Percentiles rank a stretch among this genome's conserved stretches.
Evolutionary conservation across 495 filamentous ascomycete genomes (phyloP).

Genomic region (Platismatia glauca): DNA sequence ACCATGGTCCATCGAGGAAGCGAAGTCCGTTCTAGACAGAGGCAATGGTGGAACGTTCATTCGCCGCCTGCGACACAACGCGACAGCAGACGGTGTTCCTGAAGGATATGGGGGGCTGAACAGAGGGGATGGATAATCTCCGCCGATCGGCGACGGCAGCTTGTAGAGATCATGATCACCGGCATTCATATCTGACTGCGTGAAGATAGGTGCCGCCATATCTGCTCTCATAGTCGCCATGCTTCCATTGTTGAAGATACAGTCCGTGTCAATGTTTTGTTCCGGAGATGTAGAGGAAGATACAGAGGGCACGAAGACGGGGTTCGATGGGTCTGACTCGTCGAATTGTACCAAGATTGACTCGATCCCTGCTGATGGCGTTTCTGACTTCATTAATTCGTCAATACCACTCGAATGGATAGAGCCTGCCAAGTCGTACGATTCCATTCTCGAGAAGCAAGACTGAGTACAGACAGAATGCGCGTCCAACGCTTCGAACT

Average conservation of each 20-base stretch:
- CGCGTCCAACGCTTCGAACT: background rate
- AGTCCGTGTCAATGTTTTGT: background rate
- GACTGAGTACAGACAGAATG: background rate
- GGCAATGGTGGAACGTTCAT: no score
- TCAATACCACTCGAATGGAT: background rate
- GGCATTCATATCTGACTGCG: no score
- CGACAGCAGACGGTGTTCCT: no score
- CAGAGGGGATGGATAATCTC: no score
- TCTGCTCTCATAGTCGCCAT: no score
- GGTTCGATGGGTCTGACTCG: fast-evolving
- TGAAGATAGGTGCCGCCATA: no score
- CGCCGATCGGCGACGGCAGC: no score
- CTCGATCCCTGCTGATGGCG: background rate
- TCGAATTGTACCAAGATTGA: background rate
- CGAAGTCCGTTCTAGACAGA: no score
- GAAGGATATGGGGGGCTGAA: no score
- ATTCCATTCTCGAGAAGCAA: background rate
- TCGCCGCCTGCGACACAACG: no score
- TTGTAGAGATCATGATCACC: no score
- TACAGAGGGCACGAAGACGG: background rate
- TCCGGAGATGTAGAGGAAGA: background rate
- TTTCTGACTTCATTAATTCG: background rate
- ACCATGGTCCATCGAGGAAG: no score
- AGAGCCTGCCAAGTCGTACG: background rate
- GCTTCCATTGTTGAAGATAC: background rate